Conservation (phyloP, 495 filamentous ascomycete species). For the Bathelium albidoporum region DNA sequence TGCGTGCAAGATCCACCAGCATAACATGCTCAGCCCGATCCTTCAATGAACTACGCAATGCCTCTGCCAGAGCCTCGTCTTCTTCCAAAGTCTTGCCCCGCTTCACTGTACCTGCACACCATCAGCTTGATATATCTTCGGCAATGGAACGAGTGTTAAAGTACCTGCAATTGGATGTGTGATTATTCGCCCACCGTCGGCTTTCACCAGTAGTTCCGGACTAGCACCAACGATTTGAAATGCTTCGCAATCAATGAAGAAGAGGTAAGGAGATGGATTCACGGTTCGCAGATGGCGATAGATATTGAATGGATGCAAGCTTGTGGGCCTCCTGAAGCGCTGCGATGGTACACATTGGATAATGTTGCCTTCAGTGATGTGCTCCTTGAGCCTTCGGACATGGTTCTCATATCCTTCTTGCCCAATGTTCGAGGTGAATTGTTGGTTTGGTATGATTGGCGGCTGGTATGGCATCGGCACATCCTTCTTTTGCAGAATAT, state of each 20-base stretch:
- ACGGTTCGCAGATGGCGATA: conserved; percentile 92
- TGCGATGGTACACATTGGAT: conserved; percentile 96
- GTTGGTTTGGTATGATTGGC: conserved; percentile 57
- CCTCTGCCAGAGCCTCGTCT: conserved; percentile 66
- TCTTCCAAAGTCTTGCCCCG: conserved; percentile 71
- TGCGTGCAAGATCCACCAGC: conserved; percentile 94
- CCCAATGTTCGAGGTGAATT: conserved; percentile 92
- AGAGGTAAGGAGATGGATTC: conserved; percentile 93
- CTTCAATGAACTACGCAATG: conserved; percentile 72
- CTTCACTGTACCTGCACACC: conserved; percentile 61
- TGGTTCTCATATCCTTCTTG: conserved; percentile 77
- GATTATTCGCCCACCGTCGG: conserved; percentile 76
- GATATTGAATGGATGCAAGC: conserved; percentile 93
- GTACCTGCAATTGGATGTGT: conserved; percentile 78
- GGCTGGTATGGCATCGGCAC: conserved; percentile 67
- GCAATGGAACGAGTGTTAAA: neutral
- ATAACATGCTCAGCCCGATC: conserved; percentile 98
- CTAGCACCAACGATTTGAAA: conserved; percentile 94
- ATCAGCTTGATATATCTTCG: neutral
- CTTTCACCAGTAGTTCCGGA: conserved; percentile 87
- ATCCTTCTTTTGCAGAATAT: conserved; percentile 57
- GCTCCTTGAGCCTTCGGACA: conserved; percentile 68
- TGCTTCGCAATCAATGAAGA: conserved; percentile 81
- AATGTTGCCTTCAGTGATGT: conserved; percentile 85
- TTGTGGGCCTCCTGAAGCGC: conserved; percentile 77